These are phyloP conservation scores for Phialocephala subalpina DNA, from an alignment of 2,329 filamentous ascomycete genomes.

Conservation along the genomic window DNA sequence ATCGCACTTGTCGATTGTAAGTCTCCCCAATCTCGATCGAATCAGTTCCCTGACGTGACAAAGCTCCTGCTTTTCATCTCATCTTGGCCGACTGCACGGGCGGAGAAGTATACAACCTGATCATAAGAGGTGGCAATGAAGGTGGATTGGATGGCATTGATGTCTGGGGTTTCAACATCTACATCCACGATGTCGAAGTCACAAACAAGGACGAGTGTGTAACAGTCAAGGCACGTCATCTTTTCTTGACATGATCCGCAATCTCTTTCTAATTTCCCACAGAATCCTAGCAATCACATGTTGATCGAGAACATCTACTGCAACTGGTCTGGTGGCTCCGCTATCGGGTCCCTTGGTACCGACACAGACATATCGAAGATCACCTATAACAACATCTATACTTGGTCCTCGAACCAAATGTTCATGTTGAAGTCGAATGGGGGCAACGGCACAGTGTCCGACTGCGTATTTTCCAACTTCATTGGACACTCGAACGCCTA, in stretches of 20 bases:
- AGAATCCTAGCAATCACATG: conserved; percentile 62
- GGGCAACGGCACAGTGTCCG: conserved; percentile 58
- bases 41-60: conserved; percentile 6
- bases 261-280: conserved; percentile 12
- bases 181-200: conserved; percentile 66
- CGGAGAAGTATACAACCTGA: conserved; percentile 62
- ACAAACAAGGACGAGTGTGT: conserved; percentile 70
- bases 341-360: conserved; percentile 61
- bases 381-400: conserved; percentile 65
- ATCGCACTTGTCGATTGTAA: conserved; percentile 37
- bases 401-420: conserved; percentile 63
- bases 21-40: conserved; percentile 13
- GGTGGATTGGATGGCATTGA: conserved; percentile 64
- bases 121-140: conserved; percentile 57
- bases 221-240: conserved; percentile 55
- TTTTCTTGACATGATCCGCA: conserved; percentile 21
- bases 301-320: conserved; percentile 69
- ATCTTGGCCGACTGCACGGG: conserved; percentile 57
- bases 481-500: conserved; percentile 67
- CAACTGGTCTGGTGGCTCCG: conserved; percentile 66
- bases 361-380: conserved; percentile 60
- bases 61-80: conserved; percentile 49
- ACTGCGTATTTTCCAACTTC: conserved; percentile 63
- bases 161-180: conserved; percentile 61
- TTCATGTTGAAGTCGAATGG: conserved; percentile 69